Evolutionary conservation across 371 early-diverging fungal genomes (phyloP).

Genomic region (Circinella minor): DNA sequence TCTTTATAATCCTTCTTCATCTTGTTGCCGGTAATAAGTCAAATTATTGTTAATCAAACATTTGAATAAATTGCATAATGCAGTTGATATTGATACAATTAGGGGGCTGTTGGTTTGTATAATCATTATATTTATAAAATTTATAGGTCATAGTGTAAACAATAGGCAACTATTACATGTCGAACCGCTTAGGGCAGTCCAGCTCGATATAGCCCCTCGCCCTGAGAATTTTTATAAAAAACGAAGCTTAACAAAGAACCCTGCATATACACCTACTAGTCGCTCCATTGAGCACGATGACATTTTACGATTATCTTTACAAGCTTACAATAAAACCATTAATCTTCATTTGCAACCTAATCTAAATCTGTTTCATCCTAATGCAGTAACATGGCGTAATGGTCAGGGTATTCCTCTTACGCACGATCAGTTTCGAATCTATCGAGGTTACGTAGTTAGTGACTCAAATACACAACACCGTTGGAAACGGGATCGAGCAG

Average conservation of each 20-base stretch:
- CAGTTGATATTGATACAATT: slow-evolving; percentile 1
- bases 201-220: slow-evolving; percentile 42
- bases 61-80: too few relatives aligned
- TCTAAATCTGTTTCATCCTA: slow-evolving; percentile 72
- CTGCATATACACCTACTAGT: slow-evolving; percentile 23
- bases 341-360: slow-evolving; percentile 77
- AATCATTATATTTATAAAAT: background rate
- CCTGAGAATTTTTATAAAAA: slow-evolving; percentile 37
- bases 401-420: slow-evolving; percentile 25
- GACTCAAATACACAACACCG: slow-evolving; percentile 31
- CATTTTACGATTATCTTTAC: slow-evolving; percentile 60
- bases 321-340: slow-evolving; percentile 77
- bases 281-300: slow-evolving; percentile 53
- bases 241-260: slow-evolving; percentile 37
- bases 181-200: slow-evolving; percentile 27
- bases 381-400: slow-evolving; percentile 50
- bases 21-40: too few relatives aligned
- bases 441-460: slow-evolving; percentile 40
- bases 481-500: slow-evolving; percentile 35
- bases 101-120: background rate
- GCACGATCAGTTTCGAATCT: slow-evolving; percentile 42
- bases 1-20: too few relatives aligned
- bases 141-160: slow-evolving; percentile 26
- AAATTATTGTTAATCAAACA: background rate
- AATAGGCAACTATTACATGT: slow-evolving; percentile 35